These are phyloP conservation scores for Talaromyces amestolkiae DNA, from an alignment of 2,329 filamentous ascomycete genomes.

Conservation along the genomic window DNA sequence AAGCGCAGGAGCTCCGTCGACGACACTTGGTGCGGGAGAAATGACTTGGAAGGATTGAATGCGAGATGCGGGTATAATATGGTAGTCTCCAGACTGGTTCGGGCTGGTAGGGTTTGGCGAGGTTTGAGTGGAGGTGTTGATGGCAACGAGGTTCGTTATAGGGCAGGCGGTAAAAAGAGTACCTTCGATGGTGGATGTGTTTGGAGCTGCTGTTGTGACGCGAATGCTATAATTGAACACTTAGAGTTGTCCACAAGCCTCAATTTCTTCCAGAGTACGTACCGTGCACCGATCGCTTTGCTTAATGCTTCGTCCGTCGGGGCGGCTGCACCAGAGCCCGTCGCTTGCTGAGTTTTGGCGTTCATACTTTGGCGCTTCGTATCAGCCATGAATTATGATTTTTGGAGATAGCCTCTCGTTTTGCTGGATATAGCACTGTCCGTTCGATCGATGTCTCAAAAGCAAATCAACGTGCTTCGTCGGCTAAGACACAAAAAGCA, in stretches of 20 bases:
- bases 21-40: constrained; percentile 36
- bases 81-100: constrained; percentile 54
- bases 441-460: not conserved
- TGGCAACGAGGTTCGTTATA: constrained; percentile 59
- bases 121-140: constrained; percentile 54
- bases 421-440: not conserved
- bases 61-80: constrained; percentile 59
- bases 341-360: constrained; percentile 48
- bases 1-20: constrained; percentile 34
- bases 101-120: constrained; percentile 34
- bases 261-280: constrained; percentile 31
- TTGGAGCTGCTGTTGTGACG: constrained; percentile 54
- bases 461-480: not conserved
- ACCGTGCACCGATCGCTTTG: constrained; percentile 63
- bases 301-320: constrained; percentile 55
- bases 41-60: constrained; percentile 59
- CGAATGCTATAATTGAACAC: constrained; percentile 49
- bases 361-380: constrained; percentile 57
- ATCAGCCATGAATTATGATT: constrained; percentile 51
- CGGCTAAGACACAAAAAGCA: not conserved
- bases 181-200: constrained; percentile 56
- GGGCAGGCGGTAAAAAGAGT: constrained; percentile 62
- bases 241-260: not conserved
- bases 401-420: not conserved
- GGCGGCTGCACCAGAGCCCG: constrained; percentile 42